phyloP scores from a whole-genome alignment of 352 stramenopile species.

The Pythium rishiriense region DNA sequence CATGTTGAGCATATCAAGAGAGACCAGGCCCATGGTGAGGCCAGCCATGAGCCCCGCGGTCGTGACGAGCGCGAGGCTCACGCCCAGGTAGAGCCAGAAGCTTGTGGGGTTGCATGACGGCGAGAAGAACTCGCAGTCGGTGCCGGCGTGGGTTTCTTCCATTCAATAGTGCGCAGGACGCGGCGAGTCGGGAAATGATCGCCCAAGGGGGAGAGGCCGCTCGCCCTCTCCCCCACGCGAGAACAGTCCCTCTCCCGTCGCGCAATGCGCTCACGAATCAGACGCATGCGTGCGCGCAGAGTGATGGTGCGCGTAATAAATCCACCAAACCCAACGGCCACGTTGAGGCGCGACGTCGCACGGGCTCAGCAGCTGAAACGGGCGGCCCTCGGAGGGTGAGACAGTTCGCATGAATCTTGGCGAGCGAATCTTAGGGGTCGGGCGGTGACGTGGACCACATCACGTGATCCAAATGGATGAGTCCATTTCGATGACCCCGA shows the following conservation, averaged over 20 bases:
- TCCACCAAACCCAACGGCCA: too few relatives aligned
- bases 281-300: not conserved
- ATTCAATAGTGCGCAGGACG: constrained; percentile 7
- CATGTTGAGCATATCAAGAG: constrained; percentile 80
- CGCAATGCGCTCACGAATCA: not conserved
- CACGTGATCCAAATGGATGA: not conserved
- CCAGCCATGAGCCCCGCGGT: constrained; percentile 71
- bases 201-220: not conserved
- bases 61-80: constrained; percentile 50
- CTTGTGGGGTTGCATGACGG: constrained; percentile 61
- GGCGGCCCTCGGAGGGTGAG: not conserved
- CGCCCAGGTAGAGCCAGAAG: constrained; percentile 60
- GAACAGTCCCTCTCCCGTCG: too few relatives aligned
- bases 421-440: not conserved
- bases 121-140: constrained; percentile 56
- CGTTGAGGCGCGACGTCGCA: too few relatives aligned
- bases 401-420: not conserved
- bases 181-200: constrained; percentile 9
- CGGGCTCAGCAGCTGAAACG: constrained; percentile 1
- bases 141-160: constrained; percentile 7
- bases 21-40: constrained; percentile 76
- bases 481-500: too few relatives aligned
- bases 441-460: not conserved
- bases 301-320: too few relatives aligned
- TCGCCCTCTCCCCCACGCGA: too few relatives aligned